Conservation (phyloP, 345 rosid species). For the Garcia nutans region DNA sequence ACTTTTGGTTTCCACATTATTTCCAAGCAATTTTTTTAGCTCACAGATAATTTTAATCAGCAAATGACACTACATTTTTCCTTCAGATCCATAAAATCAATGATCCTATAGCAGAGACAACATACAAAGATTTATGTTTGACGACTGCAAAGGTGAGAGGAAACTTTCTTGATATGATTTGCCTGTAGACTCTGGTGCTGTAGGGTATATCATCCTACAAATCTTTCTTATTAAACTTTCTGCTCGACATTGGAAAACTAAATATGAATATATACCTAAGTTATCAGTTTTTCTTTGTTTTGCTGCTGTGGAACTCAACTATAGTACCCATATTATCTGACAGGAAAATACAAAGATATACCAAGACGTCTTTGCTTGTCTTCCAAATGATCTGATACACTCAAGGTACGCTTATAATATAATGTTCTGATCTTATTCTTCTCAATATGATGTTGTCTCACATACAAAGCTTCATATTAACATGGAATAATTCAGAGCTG, state of each 20-base stretch:
- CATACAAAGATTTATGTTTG: conserved; percentile 68
- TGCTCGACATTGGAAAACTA: no score
- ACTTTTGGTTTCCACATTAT: neutral
- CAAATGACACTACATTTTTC: conserved; percentile 4
- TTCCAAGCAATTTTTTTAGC: neutral
- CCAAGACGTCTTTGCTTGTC: conserved; percentile 76
- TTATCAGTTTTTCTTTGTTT: neutral
- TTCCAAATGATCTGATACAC: conserved; percentile 68
- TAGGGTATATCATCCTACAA: no score
- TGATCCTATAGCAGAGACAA: conserved; percentile 67
- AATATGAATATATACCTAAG: no score
- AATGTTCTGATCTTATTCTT: neutral
- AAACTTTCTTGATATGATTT: neutral
- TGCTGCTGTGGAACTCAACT: neutral
- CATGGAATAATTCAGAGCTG: conserved; percentile 44
- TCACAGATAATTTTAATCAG: neutral
- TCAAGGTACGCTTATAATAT: conserved; percentile 46
- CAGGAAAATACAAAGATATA: conserved; percentile 63
- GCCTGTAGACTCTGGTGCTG: no score
- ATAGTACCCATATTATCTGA: neutral
- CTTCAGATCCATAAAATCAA: conserved; percentile 51
- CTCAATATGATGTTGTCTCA: neutral
- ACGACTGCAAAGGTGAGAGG: conserved; percentile 60
- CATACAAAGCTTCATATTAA: neutral
- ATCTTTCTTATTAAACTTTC: no score